These are phyloP conservation scores for Luzula sylvatica DNA, from an alignment of 176 grass and related monocot species.

Conservation along the genomic window DNA sequence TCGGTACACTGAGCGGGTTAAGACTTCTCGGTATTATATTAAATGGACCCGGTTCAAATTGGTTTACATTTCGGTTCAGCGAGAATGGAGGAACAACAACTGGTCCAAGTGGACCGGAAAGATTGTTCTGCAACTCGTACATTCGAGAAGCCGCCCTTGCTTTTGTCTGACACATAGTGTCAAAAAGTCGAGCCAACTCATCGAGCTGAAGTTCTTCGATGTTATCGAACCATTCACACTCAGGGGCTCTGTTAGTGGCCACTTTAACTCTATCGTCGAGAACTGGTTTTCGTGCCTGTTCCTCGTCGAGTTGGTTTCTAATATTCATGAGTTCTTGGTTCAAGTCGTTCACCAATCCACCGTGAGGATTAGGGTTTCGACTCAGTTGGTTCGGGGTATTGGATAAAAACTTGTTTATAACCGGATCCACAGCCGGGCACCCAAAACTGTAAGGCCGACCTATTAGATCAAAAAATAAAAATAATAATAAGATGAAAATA, in stretches of 20 bases:
- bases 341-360: not conserved
- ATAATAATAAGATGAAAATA: too few species aligned
- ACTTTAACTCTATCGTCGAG: not conserved
- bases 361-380: not conserved
- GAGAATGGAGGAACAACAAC: not conserved
- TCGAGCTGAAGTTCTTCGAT: not conserved
- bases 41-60: not conserved
- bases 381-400: not conserved
- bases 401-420: not conserved
- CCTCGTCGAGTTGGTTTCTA: not conserved
- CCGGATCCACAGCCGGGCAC: not conserved
- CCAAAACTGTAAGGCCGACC: constrained; percentile 7
- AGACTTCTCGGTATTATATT: not conserved
- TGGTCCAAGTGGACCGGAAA: not conserved
- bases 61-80: not conserved
- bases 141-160: not conserved
- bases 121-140: not conserved
- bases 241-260: not conserved
- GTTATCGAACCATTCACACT: not conserved
- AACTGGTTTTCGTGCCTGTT: not conserved
- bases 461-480: too few species aligned
- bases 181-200: not conserved
- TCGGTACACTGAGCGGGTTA: not conserved
- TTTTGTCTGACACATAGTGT: not conserved
- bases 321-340: not conserved